Percentiles rank a stretch among this genome's conserved stretches.
Evolutionary conservation across 2,329 filamentous ascomycete genomes (phyloP).

Genomic region (Tolypocladium sp.): DNA sequence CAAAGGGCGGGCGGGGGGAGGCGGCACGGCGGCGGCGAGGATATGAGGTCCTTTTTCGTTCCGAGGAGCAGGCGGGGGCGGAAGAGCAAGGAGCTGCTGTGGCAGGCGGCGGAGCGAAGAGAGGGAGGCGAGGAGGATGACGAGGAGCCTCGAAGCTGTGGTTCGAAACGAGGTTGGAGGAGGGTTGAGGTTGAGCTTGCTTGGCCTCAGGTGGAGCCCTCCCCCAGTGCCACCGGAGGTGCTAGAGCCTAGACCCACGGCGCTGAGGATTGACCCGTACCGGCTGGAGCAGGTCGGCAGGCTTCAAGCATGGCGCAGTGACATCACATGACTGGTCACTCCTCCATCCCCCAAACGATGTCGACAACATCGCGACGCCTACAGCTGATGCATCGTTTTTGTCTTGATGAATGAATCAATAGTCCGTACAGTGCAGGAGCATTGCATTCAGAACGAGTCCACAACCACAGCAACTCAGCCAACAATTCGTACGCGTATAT

Average conservation of each 20-base stretch:
- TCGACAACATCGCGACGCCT: neutral
- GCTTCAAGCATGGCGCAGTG: neutral
- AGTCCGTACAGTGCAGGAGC: too few species aligned
- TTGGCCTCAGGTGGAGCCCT: conserved; percentile 24
- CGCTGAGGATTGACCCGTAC: neutral
- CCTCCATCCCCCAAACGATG: neutral
- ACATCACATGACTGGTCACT: conserved; percentile 1
- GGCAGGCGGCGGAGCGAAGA: conserved; percentile 2
- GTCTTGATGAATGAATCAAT: too few species aligned
- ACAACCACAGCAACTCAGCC: too few species aligned
- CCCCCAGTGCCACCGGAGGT: conserved; percentile 13
- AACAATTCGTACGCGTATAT: neutral
- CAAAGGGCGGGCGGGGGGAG: conserved; percentile 5
- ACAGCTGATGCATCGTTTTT: neutral
- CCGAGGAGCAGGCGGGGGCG: neutral
- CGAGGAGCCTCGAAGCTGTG: conserved; percentile 6
- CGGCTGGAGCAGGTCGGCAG: neutral
- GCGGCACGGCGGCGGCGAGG: conserved; percentile 2
- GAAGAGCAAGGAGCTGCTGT: conserved; percentile 1
- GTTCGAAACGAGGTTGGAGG: conserved; percentile 25
- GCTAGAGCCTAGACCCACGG: conserved; percentile 11
- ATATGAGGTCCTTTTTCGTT: neutral
- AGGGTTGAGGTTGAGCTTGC: conserved; percentile 26
- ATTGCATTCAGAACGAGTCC: too few species aligned
- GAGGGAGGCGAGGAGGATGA: conserved; percentile 8